phyloP scores from a whole-genome alignment of 2,329 filamentous ascomycete species.

The Aureobasidium leucospermi region DNA sequence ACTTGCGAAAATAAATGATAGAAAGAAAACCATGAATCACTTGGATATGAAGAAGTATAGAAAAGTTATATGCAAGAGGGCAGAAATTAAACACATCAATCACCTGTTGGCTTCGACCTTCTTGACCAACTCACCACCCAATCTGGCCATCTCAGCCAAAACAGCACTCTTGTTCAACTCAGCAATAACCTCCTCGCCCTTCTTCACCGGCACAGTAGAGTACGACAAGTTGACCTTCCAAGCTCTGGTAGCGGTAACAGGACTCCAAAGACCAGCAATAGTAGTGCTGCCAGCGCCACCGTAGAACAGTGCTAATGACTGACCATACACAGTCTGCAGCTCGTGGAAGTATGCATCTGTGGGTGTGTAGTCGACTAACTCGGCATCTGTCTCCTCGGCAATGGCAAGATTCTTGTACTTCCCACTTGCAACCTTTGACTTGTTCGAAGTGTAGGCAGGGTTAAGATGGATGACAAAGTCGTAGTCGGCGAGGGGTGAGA shows the following conservation, averaged over 20 bases:
- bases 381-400: constrained; percentile 37
- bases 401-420: constrained; percentile 77
- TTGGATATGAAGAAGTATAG: no score
- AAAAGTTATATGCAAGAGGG: no score
- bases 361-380: constrained; percentile 51
- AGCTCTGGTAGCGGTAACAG: constrained; percentile 44
- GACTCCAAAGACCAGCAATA: constrained; percentile 61
- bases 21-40: no score
- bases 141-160: constrained; percentile 61
- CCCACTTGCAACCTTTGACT: constrained; percentile 30
- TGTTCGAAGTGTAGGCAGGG: constrained; percentile 39
- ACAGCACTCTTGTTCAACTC: constrained; percentile 62
- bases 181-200: constrained; percentile 40
- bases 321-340: constrained; percentile 58
- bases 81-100: no score
- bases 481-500: constrained; percentile 66
- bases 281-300: constrained; percentile 51
- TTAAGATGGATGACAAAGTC: constrained; percentile 76
- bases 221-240: constrained; percentile 68
- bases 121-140: constrained; percentile 56
- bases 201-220: constrained; percentile 50
- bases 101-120: constrained; percentile 37
- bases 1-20: no score
- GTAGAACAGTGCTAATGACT: constrained; percentile 72
- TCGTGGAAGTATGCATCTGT: constrained; percentile 58